Conservation (phyloP, 139 green algal species). For the Trebouxia sp. region DNA sequence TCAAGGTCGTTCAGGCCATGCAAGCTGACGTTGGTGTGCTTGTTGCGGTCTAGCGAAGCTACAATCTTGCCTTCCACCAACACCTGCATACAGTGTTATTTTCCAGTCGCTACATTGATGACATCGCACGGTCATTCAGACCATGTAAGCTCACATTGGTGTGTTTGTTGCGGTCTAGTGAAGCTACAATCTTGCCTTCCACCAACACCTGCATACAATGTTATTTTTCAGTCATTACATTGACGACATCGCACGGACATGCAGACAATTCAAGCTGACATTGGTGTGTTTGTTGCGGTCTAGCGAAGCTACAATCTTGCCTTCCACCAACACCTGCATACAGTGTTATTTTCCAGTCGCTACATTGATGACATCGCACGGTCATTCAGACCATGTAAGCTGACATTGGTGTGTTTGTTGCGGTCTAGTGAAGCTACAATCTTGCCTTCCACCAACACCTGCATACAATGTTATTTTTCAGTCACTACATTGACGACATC, state of each 20-base stretch:
- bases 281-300: neutral
- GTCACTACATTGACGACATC: too few relatives aligned
- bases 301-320: neutral
- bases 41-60: constrained; percentile 30
- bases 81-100: constrained; percentile 34
- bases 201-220: constrained; percentile 34
- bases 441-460: constrained; percentile 38
- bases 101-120: too few relatives aligned
- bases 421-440: constrained; percentile 33
- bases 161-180: constrained; percentile 20
- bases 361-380: too few relatives aligned
- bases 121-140: neutral
- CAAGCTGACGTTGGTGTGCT: constrained; percentile 28
- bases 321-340: constrained; percentile 36
- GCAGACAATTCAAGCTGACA: neutral
- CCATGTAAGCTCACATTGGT: constrained; percentile 12
- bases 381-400: constrained; percentile 5
- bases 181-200: constrained; percentile 33
- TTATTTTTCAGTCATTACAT: too few relatives aligned
- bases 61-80: constrained; percentile 40
- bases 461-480: too few relatives aligned
- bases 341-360: too few relatives aligned
- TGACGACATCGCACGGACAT: too few relatives aligned
- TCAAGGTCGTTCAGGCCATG: neutral
- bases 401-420: neutral